Evolutionary conservation across 805 yeast genomes (phyloP), one percentile per base, ranked within the genome.

Genomic region (Pichia scutulata): DNA sequence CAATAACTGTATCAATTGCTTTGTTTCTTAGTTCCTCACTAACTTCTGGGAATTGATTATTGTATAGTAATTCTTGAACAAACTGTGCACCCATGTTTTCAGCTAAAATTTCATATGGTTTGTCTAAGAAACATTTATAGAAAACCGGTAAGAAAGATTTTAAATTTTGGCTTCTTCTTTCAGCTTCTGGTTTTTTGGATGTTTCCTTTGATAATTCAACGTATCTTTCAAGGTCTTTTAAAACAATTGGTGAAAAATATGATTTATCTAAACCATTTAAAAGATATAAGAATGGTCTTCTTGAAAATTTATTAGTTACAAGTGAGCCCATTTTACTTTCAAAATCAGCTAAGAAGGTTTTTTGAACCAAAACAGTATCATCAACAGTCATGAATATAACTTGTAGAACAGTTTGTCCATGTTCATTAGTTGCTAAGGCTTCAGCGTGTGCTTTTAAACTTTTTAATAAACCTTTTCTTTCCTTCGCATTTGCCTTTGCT

Each of bases 401-500:
- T 57, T 80, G 84, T 55, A 90, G 75, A 14, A 90, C 97, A 43
- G 75, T 60, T 67, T 87, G 85, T 64, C 99, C 99, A 64, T 78
- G 78, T 67, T 90, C 96, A 65, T 92, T 92, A 55, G 81, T 78
- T 49, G 88, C 81, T 65, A 90, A 74, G 54, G 83, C 84, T 43
- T 75, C 72, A n/a, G 82, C 84, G 68, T 89, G 96, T 30, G 77
- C 77, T 63, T 83, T 86, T 66, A 92, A 76, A 16, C 83, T 65
- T 68, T 78, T 86, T 55, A 90, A 72, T 50, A 92, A 79, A 46
- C 66, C 64, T 70, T 90, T 92, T 73, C 97, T 84, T 70, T 92
- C 97, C 71, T 92, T 92, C 24, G 98, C 97, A 56, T 74, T 85
- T 33, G 97, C 92, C 50, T 76, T 75, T 1, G 96, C 87, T 52